Percentiles rank a stretch among this genome's conserved stretches.
Conservation (phyloP, 495 filamentous ascomycete species). For the Letharia columbiana region DNA sequence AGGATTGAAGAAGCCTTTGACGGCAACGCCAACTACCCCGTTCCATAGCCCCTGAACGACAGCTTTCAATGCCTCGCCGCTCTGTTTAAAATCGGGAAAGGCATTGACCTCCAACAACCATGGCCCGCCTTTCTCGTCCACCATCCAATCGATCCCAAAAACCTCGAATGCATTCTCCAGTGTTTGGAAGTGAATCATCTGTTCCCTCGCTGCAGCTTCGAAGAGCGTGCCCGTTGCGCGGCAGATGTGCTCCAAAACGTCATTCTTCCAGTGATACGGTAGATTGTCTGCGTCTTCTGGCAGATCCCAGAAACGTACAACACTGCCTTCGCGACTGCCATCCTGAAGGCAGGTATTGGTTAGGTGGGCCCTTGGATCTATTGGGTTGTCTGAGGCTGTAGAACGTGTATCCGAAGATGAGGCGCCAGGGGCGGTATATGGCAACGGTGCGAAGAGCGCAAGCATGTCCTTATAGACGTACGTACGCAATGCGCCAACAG, state of each 20-base stretch:
- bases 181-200: constrained; percentile 87
- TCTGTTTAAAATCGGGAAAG: constrained; percentile 91
- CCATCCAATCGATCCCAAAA: constrained; percentile 84
- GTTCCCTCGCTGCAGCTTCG: constrained; percentile 69
- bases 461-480: constrained; percentile 89
- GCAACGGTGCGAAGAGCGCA: constrained; percentile 72
- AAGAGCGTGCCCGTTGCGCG: constrained; percentile 64
- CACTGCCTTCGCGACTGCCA: constrained; percentile 47
- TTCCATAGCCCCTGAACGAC: constrained; percentile 70
- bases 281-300: constrained; percentile 30
- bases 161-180: constrained; percentile 83
- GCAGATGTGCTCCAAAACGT: constrained; percentile 65
- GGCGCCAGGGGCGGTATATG: constrained; percentile 45
- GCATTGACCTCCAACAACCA: constrained; percentile 93
- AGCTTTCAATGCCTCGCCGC: constrained; percentile 59
- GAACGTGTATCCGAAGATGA: constrained; percentile 12
- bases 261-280: constrained; percentile 43
- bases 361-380: constrained; percentile 61
- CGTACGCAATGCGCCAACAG: constrained; percentile 64
- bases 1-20: constrained; percentile 54
- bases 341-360: constrained; percentile 94
- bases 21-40: constrained; percentile 57
- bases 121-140: constrained; percentile 53
- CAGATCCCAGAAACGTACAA: constrained; percentile 64
- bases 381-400: constrained; percentile 3